Evolutionary conservation across 768 basidiomycete genomes (phyloP).

Genomic region (Trametes coccinea): DNA sequence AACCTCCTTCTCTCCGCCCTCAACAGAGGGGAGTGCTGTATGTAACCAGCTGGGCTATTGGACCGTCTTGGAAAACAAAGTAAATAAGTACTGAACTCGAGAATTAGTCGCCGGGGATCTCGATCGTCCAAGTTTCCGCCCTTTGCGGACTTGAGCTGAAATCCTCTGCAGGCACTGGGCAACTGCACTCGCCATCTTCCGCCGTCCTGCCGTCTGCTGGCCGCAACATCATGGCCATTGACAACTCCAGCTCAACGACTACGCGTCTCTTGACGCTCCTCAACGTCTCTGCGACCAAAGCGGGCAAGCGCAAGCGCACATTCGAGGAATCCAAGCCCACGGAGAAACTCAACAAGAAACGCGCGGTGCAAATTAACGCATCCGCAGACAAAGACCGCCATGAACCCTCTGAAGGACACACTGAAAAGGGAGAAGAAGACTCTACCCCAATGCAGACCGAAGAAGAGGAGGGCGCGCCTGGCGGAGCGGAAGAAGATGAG

Average conservation of each 20-base stretch:
- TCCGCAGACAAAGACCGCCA: slow-evolving; percentile 10
- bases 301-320: slow-evolving; percentile 52
- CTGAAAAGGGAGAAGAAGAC: slow-evolving; percentile 11
- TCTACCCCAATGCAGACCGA: slow-evolving; percentile 18
- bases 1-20: too few relatives aligned
- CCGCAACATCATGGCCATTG: slow-evolving; percentile 25
- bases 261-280: slow-evolving; percentile 85
- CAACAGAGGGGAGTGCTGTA: too few relatives aligned
- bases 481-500: slow-evolving; percentile 24
- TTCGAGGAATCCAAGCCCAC: slow-evolving; percentile 37
- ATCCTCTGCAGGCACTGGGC: neutral
- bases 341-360: slow-evolving; percentile 73
- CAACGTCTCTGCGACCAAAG: slow-evolving; percentile 83
- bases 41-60: too few relatives aligned
- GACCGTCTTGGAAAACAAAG: neutral
- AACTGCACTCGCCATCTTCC: too few relatives aligned
- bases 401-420: slow-evolving; percentile 10
- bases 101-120: neutral
- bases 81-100: too few relatives aligned
- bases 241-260: slow-evolving; percentile 54
- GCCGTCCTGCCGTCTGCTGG: too few relatives aligned
- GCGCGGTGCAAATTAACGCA: slow-evolving; percentile 34
- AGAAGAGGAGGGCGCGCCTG: slow-evolving; percentile 16
- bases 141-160: neutral
- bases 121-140: neutral